Conservation (phyloP, 2,329 filamentous ascomycete species). For the Fusarium torreyae region DNA sequence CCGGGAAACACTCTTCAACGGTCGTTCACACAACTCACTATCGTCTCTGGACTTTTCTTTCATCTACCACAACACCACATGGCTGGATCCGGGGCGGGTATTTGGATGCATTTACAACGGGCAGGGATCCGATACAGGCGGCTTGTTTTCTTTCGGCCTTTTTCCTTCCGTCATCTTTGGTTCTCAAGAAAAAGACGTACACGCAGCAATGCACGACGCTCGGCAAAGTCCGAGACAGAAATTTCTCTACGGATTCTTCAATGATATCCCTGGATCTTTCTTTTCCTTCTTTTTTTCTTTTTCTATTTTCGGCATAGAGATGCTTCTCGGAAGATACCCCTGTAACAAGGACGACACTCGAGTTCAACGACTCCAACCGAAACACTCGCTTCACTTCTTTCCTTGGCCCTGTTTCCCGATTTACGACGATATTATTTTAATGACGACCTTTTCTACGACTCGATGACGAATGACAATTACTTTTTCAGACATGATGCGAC, state of each 20-base stretch:
- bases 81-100: constrained; percentile 69
- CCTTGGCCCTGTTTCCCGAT: constrained; percentile 58
- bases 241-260: constrained; percentile 60
- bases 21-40: constrained; percentile 49
- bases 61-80: constrained; percentile 62
- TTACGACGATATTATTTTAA: constrained; percentile 59
- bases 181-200: constrained; percentile 68
- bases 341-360: constrained; percentile 29
- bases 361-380: constrained; percentile 36
- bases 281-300: constrained; percentile 34
- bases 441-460: constrained; percentile 61
- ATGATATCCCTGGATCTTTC: constrained; percentile 51
- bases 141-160: constrained; percentile 57
- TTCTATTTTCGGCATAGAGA: constrained; percentile 50
- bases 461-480: constrained; percentile 57
- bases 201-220: constrained; percentile 75
- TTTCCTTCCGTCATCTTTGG: constrained; percentile 51
- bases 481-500: constrained; percentile 52
- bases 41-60: constrained; percentile 61
- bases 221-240: constrained; percentile 66
- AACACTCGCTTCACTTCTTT: constrained; percentile 59
- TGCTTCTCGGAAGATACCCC: constrained; percentile 49
- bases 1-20: constrained; percentile 56
- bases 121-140: constrained; percentile 65
- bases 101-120: constrained; percentile 69